A percentile compares a stretch with the other conserved stretches of the same genome.
phyloP scores from a whole-genome alignment of 2,329 filamentous ascomycete species.

The Neofusicoccum sp. region DNA sequence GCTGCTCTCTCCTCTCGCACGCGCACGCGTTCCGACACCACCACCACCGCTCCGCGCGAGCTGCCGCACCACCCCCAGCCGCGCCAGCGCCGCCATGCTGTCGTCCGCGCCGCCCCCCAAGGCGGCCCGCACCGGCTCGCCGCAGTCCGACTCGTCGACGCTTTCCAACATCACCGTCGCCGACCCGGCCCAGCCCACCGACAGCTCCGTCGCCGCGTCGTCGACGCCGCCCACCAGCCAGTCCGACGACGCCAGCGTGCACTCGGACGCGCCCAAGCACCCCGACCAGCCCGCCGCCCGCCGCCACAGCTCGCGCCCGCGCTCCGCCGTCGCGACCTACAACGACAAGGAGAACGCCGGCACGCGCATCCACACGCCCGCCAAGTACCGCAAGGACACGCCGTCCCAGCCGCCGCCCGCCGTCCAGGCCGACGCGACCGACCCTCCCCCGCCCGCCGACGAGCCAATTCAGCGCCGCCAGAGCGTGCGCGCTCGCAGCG shows the following conservation, averaged over 20 bases:
- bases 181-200: conserved; percentile 35
- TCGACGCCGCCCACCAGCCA: conserved; percentile 68
- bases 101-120: not conserved
- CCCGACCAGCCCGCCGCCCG: not conserved
- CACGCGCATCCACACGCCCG: conserved; percentile 62
- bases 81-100: conserved; percentile 14
- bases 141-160: conserved; percentile 36
- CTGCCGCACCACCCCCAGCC: conserved; percentile 7
- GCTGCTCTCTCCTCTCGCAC: conserved; percentile 15
- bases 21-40: conserved; percentile 17
- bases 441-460: conserved; percentile 27
- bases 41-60: conserved; percentile 11
- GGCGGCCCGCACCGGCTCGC: conserved; percentile 13
- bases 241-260: conserved; percentile 62
- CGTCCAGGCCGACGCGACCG: conserved; percentile 25
- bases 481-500: conserved; percentile 58
- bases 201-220: conserved; percentile 55
- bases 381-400: conserved; percentile 37
- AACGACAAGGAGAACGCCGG: conserved; percentile 67
- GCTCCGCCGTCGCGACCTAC: conserved; percentile 62
- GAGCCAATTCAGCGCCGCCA: conserved; percentile 41
- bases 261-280: conserved; percentile 37
- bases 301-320: conserved; percentile 58
- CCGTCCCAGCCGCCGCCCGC: conserved; percentile 20
- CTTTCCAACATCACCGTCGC: conserved; percentile 45